These are phyloP conservation scores for Paramyrothecium roridum DNA, from an alignment of 2,329 filamentous ascomycete genomes.

Conservation along the genomic window DNA sequence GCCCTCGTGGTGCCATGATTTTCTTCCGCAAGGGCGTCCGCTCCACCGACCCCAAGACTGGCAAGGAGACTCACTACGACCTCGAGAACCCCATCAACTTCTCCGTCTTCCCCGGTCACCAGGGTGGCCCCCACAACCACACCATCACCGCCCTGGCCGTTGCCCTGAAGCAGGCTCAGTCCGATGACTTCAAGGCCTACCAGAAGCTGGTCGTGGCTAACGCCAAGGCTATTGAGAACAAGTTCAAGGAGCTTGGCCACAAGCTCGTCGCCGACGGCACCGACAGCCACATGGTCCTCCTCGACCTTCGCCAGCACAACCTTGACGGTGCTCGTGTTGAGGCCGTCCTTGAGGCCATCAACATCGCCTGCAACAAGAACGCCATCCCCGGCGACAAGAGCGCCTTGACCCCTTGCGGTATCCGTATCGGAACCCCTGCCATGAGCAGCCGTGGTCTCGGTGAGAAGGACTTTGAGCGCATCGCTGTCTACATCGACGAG, in stretches of 20 bases:
- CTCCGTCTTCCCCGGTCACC: slow-evolving; percentile 98
- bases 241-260: slow-evolving; percentile 84
- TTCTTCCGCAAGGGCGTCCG: slow-evolving; percentile 98
- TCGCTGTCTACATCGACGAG: slow-evolving; percentile 85
- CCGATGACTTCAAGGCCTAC: slow-evolving; percentile 88
- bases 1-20: slow-evolving; percentile 98
- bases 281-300: slow-evolving; percentile 94
- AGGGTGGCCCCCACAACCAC: slow-evolving; percentile 98
- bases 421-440: slow-evolving; percentile 94
- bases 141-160: slow-evolving; percentile 97
- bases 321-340: slow-evolving; percentile 95
- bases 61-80: slow-evolving; percentile 87
- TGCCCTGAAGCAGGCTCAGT: slow-evolving; percentile 89
- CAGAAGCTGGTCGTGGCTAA: slow-evolving; percentile 91
- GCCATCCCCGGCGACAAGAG: slow-evolving; percentile 96
- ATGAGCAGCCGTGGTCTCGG: slow-evolving; percentile 97
- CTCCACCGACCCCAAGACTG: slow-evolving; percentile 83
- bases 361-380: slow-evolving; percentile 99
- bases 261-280: slow-evolving; percentile 94
- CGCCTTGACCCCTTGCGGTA: slow-evolving; percentile 87
- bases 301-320: slow-evolving; percentile 83
- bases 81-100: slow-evolving; percentile 97
- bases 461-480: slow-evolving; percentile 85
- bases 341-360: slow-evolving; percentile 93
- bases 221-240: slow-evolving; percentile 83